Percentiles rank a stretch among this genome's conserved stretches.
These are phyloP conservation scores for Hyparrhenia diplandra DNA, from an alignment of 176 grass and related monocot genomes.

Conservation along the genomic window DNA sequence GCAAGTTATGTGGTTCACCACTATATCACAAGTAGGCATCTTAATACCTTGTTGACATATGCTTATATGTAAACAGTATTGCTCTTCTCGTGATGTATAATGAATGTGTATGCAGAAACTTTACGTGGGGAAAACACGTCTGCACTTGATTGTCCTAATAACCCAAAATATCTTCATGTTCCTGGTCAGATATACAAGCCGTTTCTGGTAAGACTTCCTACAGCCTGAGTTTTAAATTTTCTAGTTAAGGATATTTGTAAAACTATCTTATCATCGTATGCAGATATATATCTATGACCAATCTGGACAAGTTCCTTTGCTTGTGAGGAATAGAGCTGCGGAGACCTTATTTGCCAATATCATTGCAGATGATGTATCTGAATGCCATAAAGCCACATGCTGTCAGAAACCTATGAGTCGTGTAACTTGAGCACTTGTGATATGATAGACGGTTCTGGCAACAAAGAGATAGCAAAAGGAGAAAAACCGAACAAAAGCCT, in stretches of 20 bases:
- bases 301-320: slow-evolving; percentile 54
- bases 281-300: slow-evolving; percentile 58
- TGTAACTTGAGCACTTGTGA: neutral
- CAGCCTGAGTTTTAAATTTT: neutral
- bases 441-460: neutral
- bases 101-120: slow-evolving; percentile 34
- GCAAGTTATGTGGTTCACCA: slow-evolving; percentile 56
- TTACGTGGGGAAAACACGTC: neutral
- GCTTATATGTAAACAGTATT: slow-evolving; percentile 7
- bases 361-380: slow-evolving; percentile 43
- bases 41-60: neutral
- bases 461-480: neutral
- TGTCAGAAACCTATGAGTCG: slow-evolving; percentile 19
- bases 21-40: slow-evolving; percentile 41
- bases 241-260: slow-evolving; percentile 1
- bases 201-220: slow-evolving; percentile 43
- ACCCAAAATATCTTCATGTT: slow-evolving; percentile 51
- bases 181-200: slow-evolving; percentile 49
- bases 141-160: slow-evolving; percentile 46
- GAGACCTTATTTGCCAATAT: slow-evolving; percentile 65
- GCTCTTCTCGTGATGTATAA: slow-evolving; percentile 3
- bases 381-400: slow-evolving; percentile 26
- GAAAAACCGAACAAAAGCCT: slow-evolving; percentile 15
- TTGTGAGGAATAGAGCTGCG: slow-evolving; percentile 61
- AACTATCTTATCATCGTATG: neutral